Conservation (phyloP, 1,139 yeast genomes). For the Hanseniaspora sp. region DNA sequence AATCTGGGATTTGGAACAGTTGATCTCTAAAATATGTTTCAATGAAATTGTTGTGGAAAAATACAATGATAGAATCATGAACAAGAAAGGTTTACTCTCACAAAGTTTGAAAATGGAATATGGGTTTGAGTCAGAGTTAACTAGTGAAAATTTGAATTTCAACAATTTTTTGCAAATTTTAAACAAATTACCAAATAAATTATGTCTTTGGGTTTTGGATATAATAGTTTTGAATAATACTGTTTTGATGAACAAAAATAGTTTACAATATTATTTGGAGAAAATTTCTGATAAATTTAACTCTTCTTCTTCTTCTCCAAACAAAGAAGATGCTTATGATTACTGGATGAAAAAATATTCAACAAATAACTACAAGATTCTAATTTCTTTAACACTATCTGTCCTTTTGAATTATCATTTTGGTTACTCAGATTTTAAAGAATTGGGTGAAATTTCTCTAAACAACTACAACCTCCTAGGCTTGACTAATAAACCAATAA, state of each 20-base stretch:
- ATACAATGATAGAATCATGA: conserved; percentile 25
- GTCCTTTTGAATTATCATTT: conserved; percentile 38
- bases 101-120: conserved; percentile 22
- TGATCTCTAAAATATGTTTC: conserved; percentile 28
- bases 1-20: conserved; percentile 28
- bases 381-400: conserved; percentile 32
- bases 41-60: conserved; percentile 26
- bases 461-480: conserved; percentile 12
- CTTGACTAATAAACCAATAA: not conserved
- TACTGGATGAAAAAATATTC: conserved; percentile 25
- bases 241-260: conserved; percentile 7
- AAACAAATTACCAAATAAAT: conserved; percentile 25
- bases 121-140: conserved; percentile 27
- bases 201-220: conserved; percentile 30
- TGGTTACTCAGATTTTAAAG: conserved; percentile 37
- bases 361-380: conserved; percentile 32
- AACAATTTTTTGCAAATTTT: conserved; percentile 28
- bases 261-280: conserved; percentile 1
- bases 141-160: conserved; percentile 25
- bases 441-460: conserved; percentile 24
- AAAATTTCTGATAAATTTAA: not conserved
- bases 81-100: conserved; percentile 23
- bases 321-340: not conserved
- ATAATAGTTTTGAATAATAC: conserved; percentile 26
- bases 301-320: not conserved